Conservation (phyloP, 352 stramenopile genomes). For the Globisporangium splendens region DNA sequence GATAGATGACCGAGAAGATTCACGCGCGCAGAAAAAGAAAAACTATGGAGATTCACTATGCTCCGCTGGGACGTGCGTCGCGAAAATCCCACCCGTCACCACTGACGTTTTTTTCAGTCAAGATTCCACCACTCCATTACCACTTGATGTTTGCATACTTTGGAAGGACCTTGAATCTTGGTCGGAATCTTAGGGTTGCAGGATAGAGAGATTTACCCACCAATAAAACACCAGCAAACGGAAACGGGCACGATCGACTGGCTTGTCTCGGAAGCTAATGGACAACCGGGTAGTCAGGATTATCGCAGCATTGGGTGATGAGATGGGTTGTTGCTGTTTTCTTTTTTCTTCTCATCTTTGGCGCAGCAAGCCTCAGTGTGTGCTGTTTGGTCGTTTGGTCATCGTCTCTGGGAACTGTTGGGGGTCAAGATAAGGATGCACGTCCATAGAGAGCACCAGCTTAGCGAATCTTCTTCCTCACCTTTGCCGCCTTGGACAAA, state of each 20-base stretch:
- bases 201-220: neutral
- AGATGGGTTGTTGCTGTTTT: neutral
- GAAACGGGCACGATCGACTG: neutral
- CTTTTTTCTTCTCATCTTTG: neutral
- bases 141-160: neutral
- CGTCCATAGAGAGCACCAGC: neutral
- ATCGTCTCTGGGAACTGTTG: no score
- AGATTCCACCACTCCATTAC: conserved; percentile 14
- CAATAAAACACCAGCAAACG: neutral
- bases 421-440: neutral
- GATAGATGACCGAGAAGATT: conserved; percentile 17
- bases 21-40: conserved; percentile 49
- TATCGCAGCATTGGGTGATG: neutral
- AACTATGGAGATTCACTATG: conserved; percentile 41
- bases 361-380: no score
- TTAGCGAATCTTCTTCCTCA: neutral
- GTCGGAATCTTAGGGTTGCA: neutral
- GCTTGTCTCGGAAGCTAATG: neutral
- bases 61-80: no score
- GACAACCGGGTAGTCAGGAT: neutral
- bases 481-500: neutral
- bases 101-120: neutral
- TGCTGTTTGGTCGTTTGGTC: no score
- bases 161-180: neutral
- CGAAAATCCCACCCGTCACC: neutral